Conservation (phyloP, 2,329 filamentous ascomycete genomes). For the Hypomyces perniciosus region DNA sequence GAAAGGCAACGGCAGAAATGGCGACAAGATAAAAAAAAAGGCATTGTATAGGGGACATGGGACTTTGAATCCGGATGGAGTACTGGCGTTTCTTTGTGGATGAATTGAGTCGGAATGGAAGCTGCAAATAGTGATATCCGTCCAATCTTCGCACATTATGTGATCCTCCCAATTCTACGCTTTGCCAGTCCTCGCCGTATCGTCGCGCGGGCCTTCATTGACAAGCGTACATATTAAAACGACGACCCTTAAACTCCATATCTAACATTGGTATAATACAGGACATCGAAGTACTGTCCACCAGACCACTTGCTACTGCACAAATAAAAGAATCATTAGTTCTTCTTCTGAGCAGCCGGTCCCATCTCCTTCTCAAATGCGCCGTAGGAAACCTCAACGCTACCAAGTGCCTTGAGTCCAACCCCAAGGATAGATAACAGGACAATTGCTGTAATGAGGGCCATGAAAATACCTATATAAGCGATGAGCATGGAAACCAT, state of each 20-base stretch:
- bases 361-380: slow-evolving; percentile 97
- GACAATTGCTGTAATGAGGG: slow-evolving; percentile 62
- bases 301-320: neutral
- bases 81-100: neutral
- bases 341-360: slow-evolving; percentile 79
- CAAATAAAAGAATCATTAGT: slow-evolving; percentile 23
- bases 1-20: neutral
- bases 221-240: neutral
- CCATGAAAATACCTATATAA: slow-evolving; percentile 77
- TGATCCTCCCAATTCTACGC: neutral
- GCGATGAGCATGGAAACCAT: slow-evolving; percentile 9
- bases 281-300: slow-evolving; percentile 2
- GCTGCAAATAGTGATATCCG: neutral
- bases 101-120: neutral
- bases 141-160: neutral
- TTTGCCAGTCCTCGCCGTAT: neutral
- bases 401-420: slow-evolving; percentile 68
- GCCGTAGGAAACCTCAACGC: slow-evolving; percentile 83
- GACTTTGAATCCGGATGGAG: neutral
- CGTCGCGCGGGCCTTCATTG: neutral
- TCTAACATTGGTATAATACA: slow-evolving; percentile 14
- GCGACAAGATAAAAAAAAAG: neutral
- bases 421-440: slow-evolving; percentile 73
- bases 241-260: slow-evolving; percentile 13
- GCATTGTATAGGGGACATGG: neutral